A percentile compares a stretch with the other conserved stretches of the same genome.
phyloP scores from a whole-genome alignment of 306 rosid genomes.

The Prunus armeniaca region DNA sequence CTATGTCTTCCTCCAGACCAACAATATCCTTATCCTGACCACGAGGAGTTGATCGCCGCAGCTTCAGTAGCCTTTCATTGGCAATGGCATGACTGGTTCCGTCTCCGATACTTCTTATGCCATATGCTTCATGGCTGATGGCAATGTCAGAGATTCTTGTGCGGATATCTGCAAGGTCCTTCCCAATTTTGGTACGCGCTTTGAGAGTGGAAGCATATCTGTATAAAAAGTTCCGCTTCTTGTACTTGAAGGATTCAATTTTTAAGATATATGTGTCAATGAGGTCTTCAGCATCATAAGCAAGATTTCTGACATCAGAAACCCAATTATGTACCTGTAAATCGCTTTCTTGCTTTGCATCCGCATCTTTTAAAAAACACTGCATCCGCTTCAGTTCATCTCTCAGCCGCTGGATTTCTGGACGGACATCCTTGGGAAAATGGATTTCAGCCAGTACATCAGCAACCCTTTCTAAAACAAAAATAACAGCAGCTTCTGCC shows the following conservation, averaged over 20 bases:
- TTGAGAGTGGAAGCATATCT: conserved; percentile 1
- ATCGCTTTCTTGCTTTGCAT: conserved; percentile 31
- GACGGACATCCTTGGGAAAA: conserved; percentile 30
- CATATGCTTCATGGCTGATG: neutral
- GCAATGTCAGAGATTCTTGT: conserved; percentile 11
- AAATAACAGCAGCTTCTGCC: conserved; percentile 17
- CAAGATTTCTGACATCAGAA: conserved; percentile 38
- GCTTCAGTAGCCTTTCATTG: neutral
- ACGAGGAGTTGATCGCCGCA: conserved; percentile 11
- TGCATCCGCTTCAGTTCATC: conserved; percentile 41
- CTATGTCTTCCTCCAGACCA: neutral
- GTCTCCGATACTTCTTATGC: neutral
- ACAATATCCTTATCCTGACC: conserved; percentile 4
- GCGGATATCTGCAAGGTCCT: neutral
- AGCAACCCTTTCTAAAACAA: neutral
- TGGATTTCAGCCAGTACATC: conserved; percentile 23
- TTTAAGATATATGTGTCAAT: conserved; percentile 42
- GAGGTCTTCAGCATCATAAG: conserved; percentile 46
- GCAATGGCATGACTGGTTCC: neutral
- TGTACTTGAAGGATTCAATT: conserved; percentile 16
- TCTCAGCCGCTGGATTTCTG: conserved; percentile 24
- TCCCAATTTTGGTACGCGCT: neutral
- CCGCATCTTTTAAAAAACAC: conserved; percentile 48
- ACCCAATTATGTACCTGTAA: conserved; percentile 35
- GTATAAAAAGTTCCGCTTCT: neutral